phyloP scores from a whole-genome alignment of 2,329 filamentous ascomycete genomes.

The Diaporthe aspalathi region DNA sequence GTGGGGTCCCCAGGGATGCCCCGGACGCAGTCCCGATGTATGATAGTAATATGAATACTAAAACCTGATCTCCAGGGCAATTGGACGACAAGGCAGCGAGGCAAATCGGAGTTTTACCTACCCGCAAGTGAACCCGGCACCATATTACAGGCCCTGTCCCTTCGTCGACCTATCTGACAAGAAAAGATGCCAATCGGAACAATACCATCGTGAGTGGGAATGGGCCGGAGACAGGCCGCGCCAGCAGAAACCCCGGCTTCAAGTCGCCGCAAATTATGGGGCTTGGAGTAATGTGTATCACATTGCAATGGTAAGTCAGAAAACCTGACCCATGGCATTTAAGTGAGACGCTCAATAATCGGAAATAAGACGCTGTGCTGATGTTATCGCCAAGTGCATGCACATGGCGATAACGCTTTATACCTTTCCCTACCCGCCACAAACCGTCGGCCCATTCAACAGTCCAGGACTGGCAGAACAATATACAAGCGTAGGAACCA shows the following conservation, averaged over 20 bases:
- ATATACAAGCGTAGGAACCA: neutral
- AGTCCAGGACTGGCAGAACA: neutral
- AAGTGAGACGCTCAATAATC: rapidly evolving
- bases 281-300: conserved; percentile 16
- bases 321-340: rapidly evolving
- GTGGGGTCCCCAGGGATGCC: neutral
- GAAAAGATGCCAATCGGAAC: neutral
- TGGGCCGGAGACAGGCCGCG: neutral
- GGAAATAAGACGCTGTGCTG: rapidly evolving
- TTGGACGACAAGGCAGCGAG: conserved; percentile 13
- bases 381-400: neutral
- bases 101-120: neutral
- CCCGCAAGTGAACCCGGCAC: neutral
- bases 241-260: neutral
- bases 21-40: neutral
- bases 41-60: too few relatives aligned
- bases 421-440: neutral
- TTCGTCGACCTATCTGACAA: neutral
- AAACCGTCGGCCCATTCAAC: conserved; percentile 3
- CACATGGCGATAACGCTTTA: neutral
- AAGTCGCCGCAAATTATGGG: neutral
- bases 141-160: rapidly evolving
- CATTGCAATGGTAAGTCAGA: neutral
- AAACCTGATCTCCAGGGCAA: neutral
- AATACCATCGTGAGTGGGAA: conserved; percentile 15